A percentile compares a stretch with the other conserved stretches of the same genome.
Evolutionary conservation across 2,329 filamentous ascomycete species (phyloP).

Genomic region (Podosphaera fusca): DNA sequence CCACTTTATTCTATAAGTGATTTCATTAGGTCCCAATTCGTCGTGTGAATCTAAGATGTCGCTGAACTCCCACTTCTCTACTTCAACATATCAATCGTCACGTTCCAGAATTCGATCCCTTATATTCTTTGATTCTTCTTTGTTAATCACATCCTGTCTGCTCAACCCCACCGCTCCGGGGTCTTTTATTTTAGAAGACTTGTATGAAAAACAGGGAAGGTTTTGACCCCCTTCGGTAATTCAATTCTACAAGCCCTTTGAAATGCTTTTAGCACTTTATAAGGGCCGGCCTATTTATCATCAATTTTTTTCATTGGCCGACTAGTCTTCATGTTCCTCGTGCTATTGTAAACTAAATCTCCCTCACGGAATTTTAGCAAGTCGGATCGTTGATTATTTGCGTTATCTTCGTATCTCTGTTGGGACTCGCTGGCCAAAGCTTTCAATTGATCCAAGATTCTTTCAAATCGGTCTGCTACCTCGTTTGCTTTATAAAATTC

Average conservation of each 20-base stretch:
- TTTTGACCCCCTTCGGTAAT: neutral
- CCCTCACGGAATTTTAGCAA: neutral
- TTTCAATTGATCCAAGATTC: neutral
- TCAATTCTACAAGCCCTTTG: neutral
- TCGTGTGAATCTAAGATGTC: neutral
- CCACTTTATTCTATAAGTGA: neutral
- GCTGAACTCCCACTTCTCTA: neutral
- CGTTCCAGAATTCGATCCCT: neutral
- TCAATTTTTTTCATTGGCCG: neutral
- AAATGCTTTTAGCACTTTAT: neutral
- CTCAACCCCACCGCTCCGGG: neutral
- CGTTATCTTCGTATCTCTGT: neutral
- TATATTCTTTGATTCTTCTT: neutral
- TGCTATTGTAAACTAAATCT: neutral
- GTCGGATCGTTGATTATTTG: neutral
- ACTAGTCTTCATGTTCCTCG: conserved; percentile 1
- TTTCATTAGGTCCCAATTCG: neutral
- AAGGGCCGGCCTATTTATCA: neutral
- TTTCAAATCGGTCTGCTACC: neutral
- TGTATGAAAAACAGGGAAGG: conserved; percentile 1
- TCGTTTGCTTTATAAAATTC: neutral
- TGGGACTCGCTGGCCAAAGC: neutral
- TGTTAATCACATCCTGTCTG: neutral
- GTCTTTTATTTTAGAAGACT: neutral
- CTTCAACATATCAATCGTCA: neutral